Conservation (phyloP, 2,329 filamentous ascomycete genomes). For the Botrytis fabae region DNA sequence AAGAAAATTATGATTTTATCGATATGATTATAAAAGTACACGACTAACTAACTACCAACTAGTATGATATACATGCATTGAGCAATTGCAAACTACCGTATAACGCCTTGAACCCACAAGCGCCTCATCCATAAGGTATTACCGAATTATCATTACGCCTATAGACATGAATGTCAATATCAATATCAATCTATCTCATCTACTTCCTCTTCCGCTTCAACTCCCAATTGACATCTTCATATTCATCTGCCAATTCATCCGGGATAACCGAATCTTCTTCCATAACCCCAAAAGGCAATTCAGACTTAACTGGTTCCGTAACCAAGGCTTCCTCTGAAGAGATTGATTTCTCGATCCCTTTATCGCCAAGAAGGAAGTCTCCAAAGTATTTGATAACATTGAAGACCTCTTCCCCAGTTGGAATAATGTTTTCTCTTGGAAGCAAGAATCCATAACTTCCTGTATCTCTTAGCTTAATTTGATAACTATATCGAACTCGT, state of each 20-base stretch:
- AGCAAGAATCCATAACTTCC: conserved; percentile 93
- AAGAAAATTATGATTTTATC: no score
- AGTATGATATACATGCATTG: no score
- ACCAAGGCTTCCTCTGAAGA: conserved; percentile 27
- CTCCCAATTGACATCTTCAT: conserved; percentile 34
- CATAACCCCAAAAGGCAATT: conserved; percentile 7
- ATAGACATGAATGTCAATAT: neutral
- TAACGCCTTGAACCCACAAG: neutral
- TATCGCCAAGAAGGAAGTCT: conserved; percentile 72
- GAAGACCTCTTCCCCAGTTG: conserved; percentile 84
- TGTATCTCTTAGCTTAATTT: conserved; percentile 90
- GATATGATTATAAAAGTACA: no score
- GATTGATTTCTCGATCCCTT: conserved; percentile 56
- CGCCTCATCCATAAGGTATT: conserved; percentile 13
- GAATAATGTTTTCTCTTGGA: conserved; percentile 81
- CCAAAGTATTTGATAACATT: conserved; percentile 82
- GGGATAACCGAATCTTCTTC: neutral
- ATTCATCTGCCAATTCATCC: conserved; percentile 25
- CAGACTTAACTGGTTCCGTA: neutral
- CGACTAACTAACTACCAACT: no score
- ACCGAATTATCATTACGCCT: conserved; percentile 9
- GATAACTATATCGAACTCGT: conserved; percentile 79
- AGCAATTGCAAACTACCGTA: no score
- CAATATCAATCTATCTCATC: neutral
- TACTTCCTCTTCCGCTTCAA: conserved; percentile 29